Evolutionary conservation across 352 stramenopile genomes (phyloP), one percentile per base, ranked within the genome.

Genomic region (Pythium brassicae): DNA sequence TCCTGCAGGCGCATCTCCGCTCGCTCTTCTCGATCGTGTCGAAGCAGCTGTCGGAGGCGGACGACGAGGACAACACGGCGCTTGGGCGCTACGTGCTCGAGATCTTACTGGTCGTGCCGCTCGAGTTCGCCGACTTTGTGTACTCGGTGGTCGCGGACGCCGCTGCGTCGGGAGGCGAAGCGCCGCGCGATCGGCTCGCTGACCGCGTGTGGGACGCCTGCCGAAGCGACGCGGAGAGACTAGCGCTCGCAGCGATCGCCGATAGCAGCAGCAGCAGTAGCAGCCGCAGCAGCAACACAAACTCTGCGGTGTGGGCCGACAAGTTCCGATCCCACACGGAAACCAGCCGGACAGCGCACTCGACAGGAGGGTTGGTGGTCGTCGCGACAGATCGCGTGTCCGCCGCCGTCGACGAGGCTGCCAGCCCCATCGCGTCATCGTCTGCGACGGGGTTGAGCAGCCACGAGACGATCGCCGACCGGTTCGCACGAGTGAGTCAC

Each of bases 1-100:
- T 91, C 12, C 71, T 89, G 7, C 69, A 87, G 62, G 68, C 81
- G 19, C 78, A 93, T 65, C 51, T 91, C 20, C 70, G 76, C 12
- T 51, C 62, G 20, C 68, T 83, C 7, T 62, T 86, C 32, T 25
- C 35, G 22, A 12, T 49, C n/a, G 15, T 54, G 29, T 3, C 10
- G 23, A 47, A 35, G 25, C 27, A 12, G n/a, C 32, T 46, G n/a
- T n/a, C n/a, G 12, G 10, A 23, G 58, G 34, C 26, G 5, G 45
- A 55, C 42, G 17, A 59, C 50, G 22, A 37, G 19, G 4, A n/a
- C n/a, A n/a, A n/a, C n/a, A n/a, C 17, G 26, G 0, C 52, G 58
- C 32, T 57, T 62, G 62, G 53, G 32, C 44, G 55, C 26, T 85
- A 85, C 25, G 57, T 83, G 23, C 37, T 89, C 20, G 78, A 92